Evolutionary conservation across 805 yeast genomes (phyloP).

Genomic region (Blastobotrys mokoenaii): DNA sequence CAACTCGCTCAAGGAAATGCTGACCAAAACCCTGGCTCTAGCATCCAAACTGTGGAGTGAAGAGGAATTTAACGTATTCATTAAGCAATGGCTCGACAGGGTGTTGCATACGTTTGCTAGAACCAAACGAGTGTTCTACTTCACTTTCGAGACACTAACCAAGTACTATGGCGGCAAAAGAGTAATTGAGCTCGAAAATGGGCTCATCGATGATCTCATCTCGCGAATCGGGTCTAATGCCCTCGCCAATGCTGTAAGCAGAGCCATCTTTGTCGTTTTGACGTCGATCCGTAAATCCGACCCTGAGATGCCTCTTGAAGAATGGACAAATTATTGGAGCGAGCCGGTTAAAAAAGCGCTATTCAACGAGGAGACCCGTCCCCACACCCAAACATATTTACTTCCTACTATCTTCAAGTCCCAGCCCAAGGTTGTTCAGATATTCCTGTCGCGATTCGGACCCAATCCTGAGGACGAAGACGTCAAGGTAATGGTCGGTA

Average conservation of each 20-base stretch:
- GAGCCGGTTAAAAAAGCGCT: constrained; percentile 27
- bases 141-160: constrained; percentile 48
- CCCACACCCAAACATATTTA: constrained; percentile 49
- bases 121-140: constrained; percentile 53
- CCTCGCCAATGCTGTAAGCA: constrained; percentile 46
- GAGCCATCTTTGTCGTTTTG: constrained; percentile 18
- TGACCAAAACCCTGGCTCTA: constrained; percentile 22
- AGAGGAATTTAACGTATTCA: constrained; percentile 24
- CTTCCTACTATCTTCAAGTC: constrained; percentile 56
- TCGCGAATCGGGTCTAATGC: constrained; percentile 47
- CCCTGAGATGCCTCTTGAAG: constrained; percentile 8
- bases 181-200: constrained; percentile 38
- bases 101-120: constrained; percentile 36
- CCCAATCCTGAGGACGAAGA: constrained; percentile 13
- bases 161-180: constrained; percentile 37
- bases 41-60: neutral
- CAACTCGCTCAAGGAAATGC: constrained; percentile 57
- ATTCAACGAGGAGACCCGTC: constrained; percentile 25
- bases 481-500: constrained; percentile 36
- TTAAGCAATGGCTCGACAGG: constrained; percentile 38
- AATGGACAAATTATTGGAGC: constrained; percentile 51
- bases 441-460: too few species aligned
- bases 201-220: constrained; percentile 41
- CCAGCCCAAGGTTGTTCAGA: constrained; percentile 33
- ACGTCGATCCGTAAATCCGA: neutral